Conservation (phyloP, 176 grass and related monocot species). For the Carex kokanica region DNA sequence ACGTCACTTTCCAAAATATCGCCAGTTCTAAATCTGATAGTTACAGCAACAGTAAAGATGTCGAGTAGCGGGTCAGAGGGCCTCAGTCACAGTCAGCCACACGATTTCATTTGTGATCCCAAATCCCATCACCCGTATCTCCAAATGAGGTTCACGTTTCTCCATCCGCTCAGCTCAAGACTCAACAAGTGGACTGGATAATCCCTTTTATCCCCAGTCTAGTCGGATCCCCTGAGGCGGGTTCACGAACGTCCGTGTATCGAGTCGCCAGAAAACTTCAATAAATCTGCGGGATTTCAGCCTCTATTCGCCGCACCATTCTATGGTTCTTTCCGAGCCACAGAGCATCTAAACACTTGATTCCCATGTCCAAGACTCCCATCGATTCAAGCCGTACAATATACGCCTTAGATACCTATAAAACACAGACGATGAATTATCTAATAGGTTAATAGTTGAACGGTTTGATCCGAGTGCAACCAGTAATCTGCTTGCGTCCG, state of each 20-base stretch:
- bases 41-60: background rate
- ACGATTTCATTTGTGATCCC: slow-evolving; percentile 5
- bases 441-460: background rate
- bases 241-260: background rate
- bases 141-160: slow-evolving; percentile 13
- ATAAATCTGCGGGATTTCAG: background rate
- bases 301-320: background rate
- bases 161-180: background rate
- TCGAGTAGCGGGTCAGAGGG: background rate
- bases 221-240: background rate
- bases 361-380: background rate
- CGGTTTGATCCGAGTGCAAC: background rate
- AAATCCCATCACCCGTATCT: slow-evolving; percentile 30
- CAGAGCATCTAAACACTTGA: background rate
- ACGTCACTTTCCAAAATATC: background rate
- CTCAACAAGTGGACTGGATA: slow-evolving; percentile 17
- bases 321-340: background rate
- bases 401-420: background rate
- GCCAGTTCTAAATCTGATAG: background rate
- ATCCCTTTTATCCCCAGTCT: background rate
- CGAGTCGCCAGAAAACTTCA: background rate
- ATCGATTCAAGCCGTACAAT: background rate
- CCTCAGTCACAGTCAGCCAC: background rate
- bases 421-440: background rate
- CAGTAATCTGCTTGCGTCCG: background rate